Evolutionary conservation across 768 basidiomycete species (phyloP), one percentile per base, ranked within the genome.

Genomic region (Cyathus striatus): DNA sequence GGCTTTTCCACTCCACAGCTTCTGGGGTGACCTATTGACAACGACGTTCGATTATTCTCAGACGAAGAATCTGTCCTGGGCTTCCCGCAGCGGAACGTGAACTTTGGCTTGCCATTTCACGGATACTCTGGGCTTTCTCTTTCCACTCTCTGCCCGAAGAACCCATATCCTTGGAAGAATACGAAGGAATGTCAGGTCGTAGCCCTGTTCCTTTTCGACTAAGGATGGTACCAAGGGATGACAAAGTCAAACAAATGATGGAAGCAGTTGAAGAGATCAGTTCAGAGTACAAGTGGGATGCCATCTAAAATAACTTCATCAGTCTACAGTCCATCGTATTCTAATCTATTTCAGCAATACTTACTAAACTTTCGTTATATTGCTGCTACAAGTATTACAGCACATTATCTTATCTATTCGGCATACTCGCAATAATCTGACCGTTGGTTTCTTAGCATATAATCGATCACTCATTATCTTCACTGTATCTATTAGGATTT

Each of bases 121-220:
- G 66, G 13, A 55, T 76, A 54, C 58, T 75, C 6, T 76, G 73
- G 73, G 64, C 70, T 1, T 76, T 69, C 56, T 58, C 50, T 10
- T 63, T 73, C 51, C 58, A 60, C 34, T 56, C 58, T 22, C 53
- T 70, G 9, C 69, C 73, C 1, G 64, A 54, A 9, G 66, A 73
- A 26, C 70, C 70, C 0, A 73, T 74, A 43, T 63, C 64, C 48
- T 51, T 75, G 22, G 63, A 65, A 26, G 73, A 73, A 49, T 75
- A 75, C 45, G 71, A 75, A 40, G 73, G 73, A 5, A 51, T 64
- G 17, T 73, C 73, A 14, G 72, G 72, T 1, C 66, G 72, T 16
- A 65, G 68, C 7, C 73, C 73, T 2, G 51, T 72, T 18, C 69
- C 72, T 6, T 72, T 63, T 55, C 57, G 61, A 21, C 49, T 69